These are phyloP conservation scores for Nicotiana tabacum DNA, from an alignment of 257 asterid genomes.

Conservation along the genomic window DNA sequence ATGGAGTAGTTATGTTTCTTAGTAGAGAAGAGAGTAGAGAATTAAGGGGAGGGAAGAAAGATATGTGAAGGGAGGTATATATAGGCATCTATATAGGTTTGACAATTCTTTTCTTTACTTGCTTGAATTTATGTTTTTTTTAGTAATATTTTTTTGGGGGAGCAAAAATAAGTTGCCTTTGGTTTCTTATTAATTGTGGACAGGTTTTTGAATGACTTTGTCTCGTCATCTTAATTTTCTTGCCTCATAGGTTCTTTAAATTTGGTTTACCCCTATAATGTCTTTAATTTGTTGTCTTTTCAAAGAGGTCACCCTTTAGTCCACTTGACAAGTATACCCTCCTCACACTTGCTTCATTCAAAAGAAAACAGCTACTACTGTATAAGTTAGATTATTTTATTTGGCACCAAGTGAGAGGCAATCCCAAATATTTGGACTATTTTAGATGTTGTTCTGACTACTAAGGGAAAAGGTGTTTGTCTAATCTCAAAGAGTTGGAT, in stretches of 20 bases:
- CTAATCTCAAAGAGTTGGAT: not conserved
- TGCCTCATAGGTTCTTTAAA: conserved; percentile 14
- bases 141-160: conserved; percentile 13
- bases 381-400: not conserved
- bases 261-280: not conserved
- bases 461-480: not conserved
- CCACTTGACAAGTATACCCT: conserved; percentile 17
- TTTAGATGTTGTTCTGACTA: not conserved
- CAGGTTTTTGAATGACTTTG: conserved; percentile 15
- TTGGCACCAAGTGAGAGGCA: not conserved
- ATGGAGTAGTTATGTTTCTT: not conserved
- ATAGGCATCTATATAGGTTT: conserved; percentile 7
- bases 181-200: not conserved
- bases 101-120: conserved; percentile 42
- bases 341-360: conserved; percentile 36
- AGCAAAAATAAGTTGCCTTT: not conserved
- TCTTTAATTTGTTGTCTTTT: conserved; percentile 22
- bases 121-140: conserved; percentile 17
- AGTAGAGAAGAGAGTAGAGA: not conserved
- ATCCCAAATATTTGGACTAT: not conserved
- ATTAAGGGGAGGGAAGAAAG: conserved; percentile 18
- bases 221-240: conserved; percentile 7
- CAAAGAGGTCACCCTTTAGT: conserved; percentile 22
- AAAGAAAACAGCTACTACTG: conserved; percentile 21
- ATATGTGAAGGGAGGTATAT: conserved; percentile 4